phyloP scores from a whole-genome alignment of 2,329 filamentous ascomycete species.

The Beauveria australis region DNA sequence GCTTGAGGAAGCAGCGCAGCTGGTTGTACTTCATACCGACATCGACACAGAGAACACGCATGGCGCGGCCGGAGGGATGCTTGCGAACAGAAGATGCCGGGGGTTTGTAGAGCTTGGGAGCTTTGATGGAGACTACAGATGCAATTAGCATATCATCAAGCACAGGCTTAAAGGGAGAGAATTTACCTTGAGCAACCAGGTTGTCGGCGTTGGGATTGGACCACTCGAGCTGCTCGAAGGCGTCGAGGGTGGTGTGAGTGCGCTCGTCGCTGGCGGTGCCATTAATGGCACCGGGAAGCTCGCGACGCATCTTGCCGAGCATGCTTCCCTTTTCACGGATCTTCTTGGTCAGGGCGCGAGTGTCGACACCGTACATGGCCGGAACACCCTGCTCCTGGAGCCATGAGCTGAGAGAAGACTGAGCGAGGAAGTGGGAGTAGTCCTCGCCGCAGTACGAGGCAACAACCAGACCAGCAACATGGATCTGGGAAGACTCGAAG shows the following conservation, averaged over 20 bases:
- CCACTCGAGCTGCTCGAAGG: slow-evolving; percentile 81
- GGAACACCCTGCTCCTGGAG: slow-evolving; percentile 92
- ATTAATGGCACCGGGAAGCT: slow-evolving; percentile 42
- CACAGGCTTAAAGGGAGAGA: slow-evolving; percentile 9
- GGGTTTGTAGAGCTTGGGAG: slow-evolving; percentile 79
- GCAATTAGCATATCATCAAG: slow-evolving; percentile 30
- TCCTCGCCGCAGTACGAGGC: slow-evolving; percentile 91
- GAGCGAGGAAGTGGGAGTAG: slow-evolving; percentile 88
- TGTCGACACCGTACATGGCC: slow-evolving; percentile 93
- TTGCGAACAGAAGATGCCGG: slow-evolving; percentile 62
- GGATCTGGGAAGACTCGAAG: slow-evolving; percentile 89
- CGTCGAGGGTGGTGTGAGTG: slow-evolving; percentile 21
- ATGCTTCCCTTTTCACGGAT: slow-evolving; percentile 93
- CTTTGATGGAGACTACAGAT: slow-evolving; percentile 72
- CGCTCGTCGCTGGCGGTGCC: slow-evolving; percentile 23
- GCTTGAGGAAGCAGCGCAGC: slow-evolving; percentile 80
- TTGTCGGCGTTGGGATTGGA: slow-evolving; percentile 88
- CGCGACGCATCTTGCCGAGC: slow-evolving; percentile 80
- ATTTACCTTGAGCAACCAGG: slow-evolving; percentile 86
- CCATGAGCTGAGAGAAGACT: slow-evolving; percentile 87
- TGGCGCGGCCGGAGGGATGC: slow-evolving; percentile 78
- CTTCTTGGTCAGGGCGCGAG: slow-evolving; percentile 84
- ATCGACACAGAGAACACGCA: slow-evolving; percentile 88
- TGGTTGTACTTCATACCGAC: slow-evolving; percentile 99
- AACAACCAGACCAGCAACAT: slow-evolving; percentile 84